Evolutionary conservation across 2,329 filamentous ascomycete genomes (phyloP), one percentile per base, ranked within the genome.

Genomic region (Raffaelea ambrosiae): DNA sequence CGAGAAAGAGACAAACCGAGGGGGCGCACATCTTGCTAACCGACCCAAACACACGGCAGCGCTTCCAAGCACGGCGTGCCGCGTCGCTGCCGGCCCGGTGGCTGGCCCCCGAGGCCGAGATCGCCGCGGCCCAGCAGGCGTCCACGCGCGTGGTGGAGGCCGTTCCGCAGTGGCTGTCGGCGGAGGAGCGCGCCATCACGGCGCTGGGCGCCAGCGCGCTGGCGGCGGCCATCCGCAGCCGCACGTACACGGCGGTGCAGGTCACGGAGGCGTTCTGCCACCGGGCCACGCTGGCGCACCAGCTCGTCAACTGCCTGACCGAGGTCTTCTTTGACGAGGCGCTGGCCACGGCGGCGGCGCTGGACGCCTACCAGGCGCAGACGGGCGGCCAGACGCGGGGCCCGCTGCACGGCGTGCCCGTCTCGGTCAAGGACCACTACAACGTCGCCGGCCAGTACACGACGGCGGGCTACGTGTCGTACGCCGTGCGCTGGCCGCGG

Each of bases 231-330:
- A 38, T 38, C 35, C 7, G 5, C 18, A n/a, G 16, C 35, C 8
- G 35, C 14, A 38, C 13, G 8, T 38, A 38, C 16, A 22, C 43
- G 2, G 31, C 43, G 19, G 43, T 39, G 5, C 29, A 36, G 8
- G 43, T 45, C 31, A 18, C 21, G 14, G 31, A 36, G 14, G 43
- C 43, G 3, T 45, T 45, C 16, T 36, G 29, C 43, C 13, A 39
- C 18, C 31, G 43, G 10, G 43, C 43, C n/a, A 39, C 5, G 31
- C 38, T 45, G 8, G 43, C 43, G 3, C 43, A 45, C 7, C 43
- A 45, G 20, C 7, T 14, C 35, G 16, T 14, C 35, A 73, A 72
- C 35, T 38, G 35, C 18, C 35, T 38, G 8, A 38, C 35, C 35
- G 35, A 10, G 5, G 18, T 38, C 35, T 8, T 38, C 14, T 38